Base-by-base conservation (phyloP, 495 filamentous ascomycete genomes). In the Trichoderma orchidacearum region DNA sequence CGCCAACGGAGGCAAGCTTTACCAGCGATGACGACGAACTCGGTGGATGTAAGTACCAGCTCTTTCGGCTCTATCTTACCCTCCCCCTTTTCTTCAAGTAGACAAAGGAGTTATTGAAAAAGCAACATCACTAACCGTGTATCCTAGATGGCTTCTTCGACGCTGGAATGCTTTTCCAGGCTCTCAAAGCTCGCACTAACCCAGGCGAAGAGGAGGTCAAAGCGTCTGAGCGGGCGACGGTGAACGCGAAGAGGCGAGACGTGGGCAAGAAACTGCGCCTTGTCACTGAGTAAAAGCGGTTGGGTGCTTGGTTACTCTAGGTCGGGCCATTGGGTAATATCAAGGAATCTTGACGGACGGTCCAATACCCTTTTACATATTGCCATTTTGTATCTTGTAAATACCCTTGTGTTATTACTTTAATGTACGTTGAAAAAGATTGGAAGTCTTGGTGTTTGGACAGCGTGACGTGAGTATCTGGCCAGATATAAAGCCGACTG, bases 31-130 rank as follows among this genome's bases (percentile, higher is more conserved):
- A 92, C 68, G 90, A 96, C 67, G 89, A 89, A 50, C 75, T 95
- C 67, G 90, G 90, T 51, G 90, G 90, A 62, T 96, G 90, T 95
- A 80, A 85, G 90, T 82, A n/a, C n/a, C n/a, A n/a, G n/a, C n/a
- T n/a, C n/a, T n/a, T n/a, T n/a, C n/a, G n/a, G n/a, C 28, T 11
- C 5, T 53, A 59, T 59, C 35, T 5, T 41, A 32, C 32, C 38
- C 23, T 53, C 32, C 51, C 21, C 17, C 41, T 25, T 28, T 17
- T 32, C 54, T 23, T 48, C 18, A 38, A 27, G 28, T 35, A 5
- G 48, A 25, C 29, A 34, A 38, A 23, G 72, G 61, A 74, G n/a
- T n/a, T n/a, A n/a, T n/a, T n/a, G n/a, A n/a, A n/a, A n/a, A n/a
- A n/a, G n/a, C n/a, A n/a, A n/a, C n/a, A n/a, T n/a, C n/a, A n/a